Conservation (phyloP, 2,329 filamentous ascomycete species). For the Fusarium siculi region DNA sequence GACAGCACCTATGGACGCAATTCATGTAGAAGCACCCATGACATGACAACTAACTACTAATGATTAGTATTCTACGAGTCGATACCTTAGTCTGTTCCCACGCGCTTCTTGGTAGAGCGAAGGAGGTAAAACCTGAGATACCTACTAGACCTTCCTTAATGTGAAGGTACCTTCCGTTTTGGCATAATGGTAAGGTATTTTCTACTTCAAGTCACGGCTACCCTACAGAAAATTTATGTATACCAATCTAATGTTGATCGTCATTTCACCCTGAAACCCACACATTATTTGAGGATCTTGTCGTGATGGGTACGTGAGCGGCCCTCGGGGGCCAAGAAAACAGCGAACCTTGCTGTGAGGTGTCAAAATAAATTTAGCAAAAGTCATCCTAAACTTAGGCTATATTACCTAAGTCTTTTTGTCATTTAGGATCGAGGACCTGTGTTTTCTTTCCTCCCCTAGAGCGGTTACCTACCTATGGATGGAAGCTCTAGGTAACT, state of each 20-base stretch:
- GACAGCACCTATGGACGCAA: background rate
- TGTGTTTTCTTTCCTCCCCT: too few species aligned
- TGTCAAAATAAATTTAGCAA: too few species aligned
- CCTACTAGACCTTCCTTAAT: too few species aligned
- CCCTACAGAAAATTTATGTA: background rate
- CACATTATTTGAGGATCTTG: background rate
- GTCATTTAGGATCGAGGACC: too few species aligned
- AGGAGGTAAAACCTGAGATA: too few species aligned
- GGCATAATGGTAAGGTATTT: too few species aligned
- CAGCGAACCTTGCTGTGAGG: too few species aligned
- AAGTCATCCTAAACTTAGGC: too few species aligned
- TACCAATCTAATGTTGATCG: conserved; percentile 6
- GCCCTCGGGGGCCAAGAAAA: too few species aligned
- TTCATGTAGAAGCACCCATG: background rate
- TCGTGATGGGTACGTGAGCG: background rate
- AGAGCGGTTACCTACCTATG: background rate
- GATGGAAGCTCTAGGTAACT: background rate
- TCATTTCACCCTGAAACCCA: conserved; percentile 23
- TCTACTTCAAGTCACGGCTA: background rate
- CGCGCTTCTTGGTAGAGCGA: background rate
- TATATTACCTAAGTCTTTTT: too few species aligned
- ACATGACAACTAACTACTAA: background rate
- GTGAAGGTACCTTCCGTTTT: too few species aligned
- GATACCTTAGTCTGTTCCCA: background rate
- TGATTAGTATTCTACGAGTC: background rate